Conservation (phyloP, 164 flowering plant species). For the Piper betle region DNA sequence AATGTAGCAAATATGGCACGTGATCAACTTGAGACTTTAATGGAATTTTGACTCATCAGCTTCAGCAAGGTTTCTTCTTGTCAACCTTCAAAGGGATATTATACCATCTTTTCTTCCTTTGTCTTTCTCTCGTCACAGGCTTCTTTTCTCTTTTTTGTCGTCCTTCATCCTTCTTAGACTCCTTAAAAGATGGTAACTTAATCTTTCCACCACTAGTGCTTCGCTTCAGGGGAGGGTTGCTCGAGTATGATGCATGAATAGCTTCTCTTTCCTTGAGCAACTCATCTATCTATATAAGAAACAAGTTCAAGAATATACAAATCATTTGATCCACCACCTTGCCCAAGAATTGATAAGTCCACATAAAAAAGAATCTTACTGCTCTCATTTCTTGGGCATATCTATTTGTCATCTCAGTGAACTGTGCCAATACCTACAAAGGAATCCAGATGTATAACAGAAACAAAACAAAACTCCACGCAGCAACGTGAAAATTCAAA, state of each 20-base stretch:
- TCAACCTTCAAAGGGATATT: slow-evolving; percentile 69
- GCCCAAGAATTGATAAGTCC: background rate
- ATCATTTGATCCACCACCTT: background rate
- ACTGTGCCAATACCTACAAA: slow-evolving; percentile 82
- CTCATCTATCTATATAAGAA: slow-evolving; percentile 57
- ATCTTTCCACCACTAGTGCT: slow-evolving; percentile 53
- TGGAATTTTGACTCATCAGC: background rate
- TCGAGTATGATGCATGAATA: slow-evolving; percentile 71
- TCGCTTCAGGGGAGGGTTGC: slow-evolving; percentile 48
- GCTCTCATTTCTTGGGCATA: slow-evolving; percentile 88
- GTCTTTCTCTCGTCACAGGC: slow-evolving; percentile 34
- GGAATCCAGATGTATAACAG: background rate
- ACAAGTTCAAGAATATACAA: background rate
- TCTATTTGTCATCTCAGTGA: slow-evolving; percentile 90
- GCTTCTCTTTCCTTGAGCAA: slow-evolving; percentile 74
- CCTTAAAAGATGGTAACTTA: slow-evolving; percentile 35
- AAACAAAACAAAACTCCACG: background rate
- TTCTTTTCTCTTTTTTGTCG: slow-evolving; percentile 34
- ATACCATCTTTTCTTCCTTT: slow-evolving; percentile 84
- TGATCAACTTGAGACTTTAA: background rate
- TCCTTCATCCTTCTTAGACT: slow-evolving; percentile 36
- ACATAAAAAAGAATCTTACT: slow-evolving; percentile 27
- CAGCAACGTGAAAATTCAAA: background rate
- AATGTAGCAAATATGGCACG: background rate
- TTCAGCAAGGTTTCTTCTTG: slow-evolving; percentile 61